These are phyloP conservation scores for Aureobasidium sp. DNA, from an alignment of 2,329 filamentous ascomycete species.

Conservation along the genomic window DNA sequence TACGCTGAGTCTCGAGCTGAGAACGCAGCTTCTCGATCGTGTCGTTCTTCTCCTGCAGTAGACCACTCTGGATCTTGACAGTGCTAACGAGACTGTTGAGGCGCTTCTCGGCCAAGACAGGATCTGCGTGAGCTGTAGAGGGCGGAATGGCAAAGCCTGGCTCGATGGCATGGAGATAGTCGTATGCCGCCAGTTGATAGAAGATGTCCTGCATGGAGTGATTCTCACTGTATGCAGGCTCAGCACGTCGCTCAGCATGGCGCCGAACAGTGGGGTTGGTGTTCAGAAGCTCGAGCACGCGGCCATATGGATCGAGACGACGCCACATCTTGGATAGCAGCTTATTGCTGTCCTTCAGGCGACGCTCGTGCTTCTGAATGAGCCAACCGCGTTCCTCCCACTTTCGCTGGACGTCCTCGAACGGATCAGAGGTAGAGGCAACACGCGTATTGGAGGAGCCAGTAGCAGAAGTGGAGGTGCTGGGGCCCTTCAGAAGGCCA, in stretches of 20 bases:
- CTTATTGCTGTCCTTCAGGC: neutral
- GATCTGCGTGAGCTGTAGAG: neutral
- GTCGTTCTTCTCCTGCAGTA: constrained; percentile 2
- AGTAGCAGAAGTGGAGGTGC: neutral
- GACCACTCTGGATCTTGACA: neutral
- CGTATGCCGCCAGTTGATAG: neutral
- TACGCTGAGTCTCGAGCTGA: neutral
- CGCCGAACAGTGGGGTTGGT: neutral
- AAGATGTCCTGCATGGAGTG: neutral
- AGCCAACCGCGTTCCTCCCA: neutral
- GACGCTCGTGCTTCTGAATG: constrained; percentile 3
- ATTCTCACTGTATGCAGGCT: neutral
- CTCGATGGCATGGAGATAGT: constrained; percentile 1
- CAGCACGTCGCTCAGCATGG: neutral
- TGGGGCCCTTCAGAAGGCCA: neutral
- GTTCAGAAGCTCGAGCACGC: neutral
- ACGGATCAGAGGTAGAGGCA: neutral
- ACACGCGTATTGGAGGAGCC: neutral
- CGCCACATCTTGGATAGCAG: constrained; percentile 3
- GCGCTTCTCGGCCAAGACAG: neutral
- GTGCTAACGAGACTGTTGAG: neutral
- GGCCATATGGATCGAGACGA: neutral
- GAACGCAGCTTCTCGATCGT: neutral
- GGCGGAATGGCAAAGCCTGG: neutral
- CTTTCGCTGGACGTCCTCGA: neutral